Conservation (phyloP, 1,284 basidiomycete species). For the Pholiota adiposa region DNA sequence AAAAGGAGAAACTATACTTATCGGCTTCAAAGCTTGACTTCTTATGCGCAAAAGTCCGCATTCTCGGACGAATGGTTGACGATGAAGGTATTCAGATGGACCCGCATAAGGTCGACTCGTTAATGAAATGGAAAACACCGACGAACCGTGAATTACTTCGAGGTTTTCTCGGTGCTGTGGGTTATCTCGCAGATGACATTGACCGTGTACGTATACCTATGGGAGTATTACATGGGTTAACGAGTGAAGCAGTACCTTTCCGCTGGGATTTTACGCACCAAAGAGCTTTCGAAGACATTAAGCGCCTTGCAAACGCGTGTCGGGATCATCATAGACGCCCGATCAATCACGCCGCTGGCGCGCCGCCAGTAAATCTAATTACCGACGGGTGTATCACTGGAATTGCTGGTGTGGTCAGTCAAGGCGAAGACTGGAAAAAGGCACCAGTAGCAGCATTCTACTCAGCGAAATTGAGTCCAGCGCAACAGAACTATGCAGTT, state of each 20-base stretch:
- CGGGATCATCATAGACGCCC: slow-evolving; percentile 26
- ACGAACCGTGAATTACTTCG: slow-evolving; percentile 21
- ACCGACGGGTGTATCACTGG: slow-evolving; percentile 34
- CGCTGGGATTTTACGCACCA: not conserved
- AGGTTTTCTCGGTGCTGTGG: slow-evolving; percentile 36
- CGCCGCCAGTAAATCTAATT: slow-evolving; percentile 28
- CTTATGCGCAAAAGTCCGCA: slow-evolving; percentile 27
- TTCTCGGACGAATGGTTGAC: slow-evolving; percentile 36
- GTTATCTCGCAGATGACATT: slow-evolving; percentile 35
- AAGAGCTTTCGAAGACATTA: slow-evolving; percentile 33
- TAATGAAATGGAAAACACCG: slow-evolving; percentile 36
- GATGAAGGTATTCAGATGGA: slow-evolving; percentile 41
- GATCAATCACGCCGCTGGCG: slow-evolving; percentile 24
- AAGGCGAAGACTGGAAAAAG: slow-evolving; percentile 33
- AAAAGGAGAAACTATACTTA: slow-evolving; percentile 28
- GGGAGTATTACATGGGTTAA: not conserved
- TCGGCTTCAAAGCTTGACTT: slow-evolving; percentile 34
- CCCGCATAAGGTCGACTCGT: slow-evolving; percentile 35
- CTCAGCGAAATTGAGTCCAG: slow-evolving; percentile 40
- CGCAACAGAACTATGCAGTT: slow-evolving; percentile 29
- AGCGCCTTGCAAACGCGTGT: slow-evolving; percentile 23
- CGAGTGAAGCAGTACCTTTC: not conserved
- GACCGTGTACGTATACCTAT: slow-evolving; percentile 31
- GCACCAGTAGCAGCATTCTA: slow-evolving; percentile 37
- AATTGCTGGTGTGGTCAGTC: slow-evolving; percentile 32